These are phyloP conservation scores for Starmera quercuum DNA, from an alignment of 805 yeast genomes.

Conservation along the genomic window DNA sequence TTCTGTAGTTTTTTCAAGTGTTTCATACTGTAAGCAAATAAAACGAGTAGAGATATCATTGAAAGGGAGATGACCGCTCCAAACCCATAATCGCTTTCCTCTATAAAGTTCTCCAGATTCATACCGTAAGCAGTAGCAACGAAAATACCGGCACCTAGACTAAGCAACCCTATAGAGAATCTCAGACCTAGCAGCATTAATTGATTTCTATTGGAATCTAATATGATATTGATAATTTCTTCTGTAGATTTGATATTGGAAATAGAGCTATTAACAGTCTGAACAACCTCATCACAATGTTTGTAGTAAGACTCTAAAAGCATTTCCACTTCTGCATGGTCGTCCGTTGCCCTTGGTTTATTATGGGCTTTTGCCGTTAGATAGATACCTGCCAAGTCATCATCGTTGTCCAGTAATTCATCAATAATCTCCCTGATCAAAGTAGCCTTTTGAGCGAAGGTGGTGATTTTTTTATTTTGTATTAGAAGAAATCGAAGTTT, in stretches of 20 bases:
- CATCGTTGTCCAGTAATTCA: constrained; percentile 82
- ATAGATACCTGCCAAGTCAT: constrained; percentile 74
- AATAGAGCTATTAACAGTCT: constrained; percentile 67
- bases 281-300: constrained; percentile 91
- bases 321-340: constrained; percentile 86
- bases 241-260: constrained; percentile 90
- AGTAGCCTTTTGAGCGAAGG: constrained; percentile 76
- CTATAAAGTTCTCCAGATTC: constrained; percentile 91
- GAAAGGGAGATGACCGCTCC: constrained; percentile 33
- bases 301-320: constrained; percentile 84
- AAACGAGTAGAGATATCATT: constrained; percentile 33
- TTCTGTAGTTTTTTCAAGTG: constrained; percentile 61
- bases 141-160: constrained; percentile 75
- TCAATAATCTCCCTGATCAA: constrained; percentile 79
- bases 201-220: constrained; percentile 92
- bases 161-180: constrained; percentile 75
- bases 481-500: constrained; percentile 72
- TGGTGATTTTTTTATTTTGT: constrained; percentile 77
- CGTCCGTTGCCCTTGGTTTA: constrained; percentile 41
- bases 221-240: constrained; percentile 85
- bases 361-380: constrained; percentile 53
- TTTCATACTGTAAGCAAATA: constrained; percentile 48
- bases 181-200: constrained; percentile 81
- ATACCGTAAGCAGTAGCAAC: constrained; percentile 89
- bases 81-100: constrained; percentile 72